A percentile compares a stretch with the other conserved stretches of the same genome.
Evolutionary conservation across 2,329 filamentous ascomycete genomes (phyloP).

Genomic region (Talaromyces albobiverticillius): DNA sequence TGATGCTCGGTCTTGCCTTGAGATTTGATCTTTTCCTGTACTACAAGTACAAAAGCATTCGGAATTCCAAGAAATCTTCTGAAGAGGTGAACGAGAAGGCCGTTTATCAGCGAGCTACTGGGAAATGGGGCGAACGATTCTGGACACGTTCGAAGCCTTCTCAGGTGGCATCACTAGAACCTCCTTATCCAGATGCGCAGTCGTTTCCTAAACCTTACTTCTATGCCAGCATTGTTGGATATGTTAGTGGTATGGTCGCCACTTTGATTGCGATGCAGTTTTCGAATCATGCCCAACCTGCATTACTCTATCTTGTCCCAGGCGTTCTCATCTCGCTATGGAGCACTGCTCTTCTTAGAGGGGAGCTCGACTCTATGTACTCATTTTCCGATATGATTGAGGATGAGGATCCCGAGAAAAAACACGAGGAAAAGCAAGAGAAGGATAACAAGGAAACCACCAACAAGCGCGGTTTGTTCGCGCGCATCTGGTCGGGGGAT

Average conservation of each 20-base stretch:
- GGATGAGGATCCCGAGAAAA: constrained; percentile 29
- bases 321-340: constrained; percentile 74
- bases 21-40: constrained; percentile 87
- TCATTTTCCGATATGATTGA: constrained; percentile 67
- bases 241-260: constrained; percentile 70
- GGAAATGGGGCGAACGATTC: constrained; percentile 78
- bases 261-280: constrained; percentile 76
- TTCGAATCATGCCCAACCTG: constrained; percentile 80
- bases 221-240: constrained; percentile 70
- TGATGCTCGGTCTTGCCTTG: constrained; percentile 82
- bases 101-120: constrained; percentile 56
- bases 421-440: constrained; percentile 15
- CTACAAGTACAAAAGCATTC: constrained; percentile 66
- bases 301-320: constrained; percentile 87
- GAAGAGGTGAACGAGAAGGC: constrained; percentile 27
- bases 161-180: constrained; percentile 28
- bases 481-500: constrained; percentile 27
- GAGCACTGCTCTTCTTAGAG: constrained; percentile 66
- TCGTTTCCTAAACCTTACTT: constrained; percentile 85
- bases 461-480: constrained; percentile 23
- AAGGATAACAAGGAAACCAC: constrained; percentile 50
- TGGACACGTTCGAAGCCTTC: constrained; percentile 57
- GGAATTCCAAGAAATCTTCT: constrained; percentile 24
- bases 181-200: constrained; percentile 37
- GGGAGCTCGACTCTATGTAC: constrained; percentile 76